Evolutionary conservation across 2,329 filamentous ascomycete species (phyloP).

Genomic region (Cladophialophora exuberans): DNA sequence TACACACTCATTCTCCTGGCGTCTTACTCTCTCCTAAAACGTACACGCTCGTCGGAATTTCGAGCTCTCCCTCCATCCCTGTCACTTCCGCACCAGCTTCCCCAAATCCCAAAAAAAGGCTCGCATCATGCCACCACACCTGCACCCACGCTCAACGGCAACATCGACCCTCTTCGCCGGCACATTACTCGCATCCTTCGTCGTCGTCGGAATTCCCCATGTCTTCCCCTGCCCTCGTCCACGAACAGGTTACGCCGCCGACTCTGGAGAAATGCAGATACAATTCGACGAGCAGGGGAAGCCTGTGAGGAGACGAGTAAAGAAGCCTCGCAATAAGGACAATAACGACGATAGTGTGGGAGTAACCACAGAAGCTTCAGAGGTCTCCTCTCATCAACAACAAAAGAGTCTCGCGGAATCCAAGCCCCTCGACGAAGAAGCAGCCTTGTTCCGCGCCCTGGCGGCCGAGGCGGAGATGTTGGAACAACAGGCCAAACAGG

Average conservation of each 20-base stretch:
- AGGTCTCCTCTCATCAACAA: slow-evolving; percentile 18
- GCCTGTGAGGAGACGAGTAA: slow-evolving; percentile 40
- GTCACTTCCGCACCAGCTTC: background rate
- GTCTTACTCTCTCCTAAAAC: too few relatives aligned
- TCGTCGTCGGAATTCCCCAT: slow-evolving; percentile 90
- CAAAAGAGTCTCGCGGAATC: slow-evolving; percentile 6
- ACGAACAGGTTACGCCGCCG: slow-evolving; percentile 73
- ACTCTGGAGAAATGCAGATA: slow-evolving; percentile 59
- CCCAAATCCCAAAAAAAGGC: too few relatives aligned
- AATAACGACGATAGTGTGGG: background rate
- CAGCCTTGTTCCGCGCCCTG: slow-evolving; percentile 47
- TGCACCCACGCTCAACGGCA: slow-evolving; percentile 90
- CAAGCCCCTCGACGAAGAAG: slow-evolving; percentile 44
- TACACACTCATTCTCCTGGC: too few relatives aligned
- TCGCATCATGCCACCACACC: slow-evolving; percentile 62
- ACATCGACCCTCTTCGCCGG: slow-evolving; percentile 93
- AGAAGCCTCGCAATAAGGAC: slow-evolving; percentile 20
- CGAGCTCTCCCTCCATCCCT: background rate
- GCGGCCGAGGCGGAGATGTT: slow-evolving; percentile 45
- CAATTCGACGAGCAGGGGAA: slow-evolving; percentile 46
- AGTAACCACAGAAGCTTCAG: background rate
- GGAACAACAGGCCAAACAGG: slow-evolving; percentile 59
- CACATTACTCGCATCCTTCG: slow-evolving; percentile 86
- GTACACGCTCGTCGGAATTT: too few relatives aligned
- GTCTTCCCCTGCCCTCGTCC: slow-evolving; percentile 88